These are phyloP conservation scores for Boletus tylopilopsis DNA, from an alignment of 768 basidiomycete genomes.

Conservation along the genomic window DNA sequence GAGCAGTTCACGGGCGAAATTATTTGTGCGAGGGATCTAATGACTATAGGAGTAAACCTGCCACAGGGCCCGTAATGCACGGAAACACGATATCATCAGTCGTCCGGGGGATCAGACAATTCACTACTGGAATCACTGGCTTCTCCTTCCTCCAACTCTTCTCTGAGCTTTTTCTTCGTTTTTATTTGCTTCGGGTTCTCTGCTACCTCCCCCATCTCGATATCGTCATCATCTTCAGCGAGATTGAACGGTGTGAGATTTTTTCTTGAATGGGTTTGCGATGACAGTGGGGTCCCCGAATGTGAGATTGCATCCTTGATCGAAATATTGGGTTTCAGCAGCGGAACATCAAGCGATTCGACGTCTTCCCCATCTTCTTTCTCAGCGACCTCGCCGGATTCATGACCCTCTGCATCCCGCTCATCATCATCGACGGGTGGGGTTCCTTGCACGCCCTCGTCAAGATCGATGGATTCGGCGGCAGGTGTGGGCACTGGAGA, in stretches of 20 bases:
- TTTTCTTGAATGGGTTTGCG: conserved; percentile 20
- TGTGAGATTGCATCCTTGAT: conserved; percentile 34
- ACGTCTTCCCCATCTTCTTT: conserved; percentile 37
- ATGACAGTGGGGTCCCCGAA: conserved; percentile 27
- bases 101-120: conserved; percentile 72
- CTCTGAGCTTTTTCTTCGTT: conserved; percentile 51
- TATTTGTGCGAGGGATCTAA: conserved; percentile 69
- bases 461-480: conserved; percentile 34
- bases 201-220: conserved; percentile 90
- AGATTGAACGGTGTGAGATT: conserved; percentile 19
- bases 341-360: conserved; percentile 27
- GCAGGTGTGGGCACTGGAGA: conserved; percentile 48
- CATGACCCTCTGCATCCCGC: conserved; percentile 36
- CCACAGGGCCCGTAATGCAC: conserved; percentile 17
- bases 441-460: conserved; percentile 22
- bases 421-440: conserved; percentile 31
- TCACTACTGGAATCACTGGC: conserved; percentile 79
- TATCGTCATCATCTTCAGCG: conserved; percentile 57
- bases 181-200: conserved; percentile 54
- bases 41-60: conserved; percentile 59
- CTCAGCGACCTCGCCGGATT: conserved; percentile 42
- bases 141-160: conserved; percentile 85
- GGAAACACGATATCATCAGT: conserved; percentile 25
- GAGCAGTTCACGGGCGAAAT: conserved; percentile 53
- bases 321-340: conserved; percentile 29